These are phyloP conservation scores for Bryoglossum gracile DNA, from an alignment of 495 filamentous ascomycete genomes.

Conservation along the genomic window DNA sequence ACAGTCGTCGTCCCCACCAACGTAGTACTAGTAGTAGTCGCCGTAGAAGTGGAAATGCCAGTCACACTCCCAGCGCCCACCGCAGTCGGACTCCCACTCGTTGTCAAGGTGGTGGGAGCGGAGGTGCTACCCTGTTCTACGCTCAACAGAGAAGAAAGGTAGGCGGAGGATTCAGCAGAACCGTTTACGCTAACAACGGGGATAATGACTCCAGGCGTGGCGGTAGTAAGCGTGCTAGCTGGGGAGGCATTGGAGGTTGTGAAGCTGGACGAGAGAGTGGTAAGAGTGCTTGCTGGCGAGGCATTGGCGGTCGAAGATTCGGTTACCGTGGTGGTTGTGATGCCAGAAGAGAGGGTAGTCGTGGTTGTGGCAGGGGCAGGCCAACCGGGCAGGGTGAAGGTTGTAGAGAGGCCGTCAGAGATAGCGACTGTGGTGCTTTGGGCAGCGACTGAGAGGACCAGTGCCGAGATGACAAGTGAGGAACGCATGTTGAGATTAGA, in stretches of 20 bases:
- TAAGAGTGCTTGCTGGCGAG: neutral
- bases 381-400: constrained; percentile 1
- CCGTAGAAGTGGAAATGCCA: too few species aligned
- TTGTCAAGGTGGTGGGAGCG: neutral
- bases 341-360: neutral
- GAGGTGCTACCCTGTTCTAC: neutral
- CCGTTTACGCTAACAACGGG: neutral
- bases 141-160: constrained; percentile 5
- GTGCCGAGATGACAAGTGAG: neutral
- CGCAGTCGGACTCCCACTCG: neutral
- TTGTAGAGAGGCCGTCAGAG: neutral
- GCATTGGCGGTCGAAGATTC: neutral
- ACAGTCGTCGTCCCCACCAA: neutral
- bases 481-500: neutral
- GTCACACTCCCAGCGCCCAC: too few species aligned
- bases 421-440: neutral
- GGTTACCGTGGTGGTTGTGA: constrained; percentile 1
- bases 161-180: neutral
- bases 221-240: neutral
- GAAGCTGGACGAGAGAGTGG: too few species aligned
- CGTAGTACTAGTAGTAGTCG: neutral
- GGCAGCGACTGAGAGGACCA: neutral
- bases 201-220: neutral
- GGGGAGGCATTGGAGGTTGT: neutral
- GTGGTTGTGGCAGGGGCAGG: neutral